Evolutionary conservation across 768 basidiomycete species (phyloP).

Genomic region (Ephemerocybe angulata): DNA sequence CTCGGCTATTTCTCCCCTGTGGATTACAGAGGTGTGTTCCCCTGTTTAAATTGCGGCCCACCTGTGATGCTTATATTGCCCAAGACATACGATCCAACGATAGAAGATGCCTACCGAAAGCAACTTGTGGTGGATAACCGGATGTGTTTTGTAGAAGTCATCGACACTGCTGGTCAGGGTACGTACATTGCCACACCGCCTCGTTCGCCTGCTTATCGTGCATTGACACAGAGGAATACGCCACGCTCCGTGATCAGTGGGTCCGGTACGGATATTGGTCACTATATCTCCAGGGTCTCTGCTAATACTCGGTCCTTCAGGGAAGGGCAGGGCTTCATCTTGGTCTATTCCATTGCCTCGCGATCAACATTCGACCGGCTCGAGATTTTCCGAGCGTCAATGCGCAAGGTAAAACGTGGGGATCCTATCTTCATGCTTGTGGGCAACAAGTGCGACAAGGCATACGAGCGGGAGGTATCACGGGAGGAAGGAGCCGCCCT

Average conservation of each 20-base stretch:
- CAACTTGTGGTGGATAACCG: slow-evolving; percentile 91
- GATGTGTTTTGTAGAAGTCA: slow-evolving; percentile 95
- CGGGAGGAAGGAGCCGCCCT: slow-evolving; percentile 82
- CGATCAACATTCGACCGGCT: slow-evolving; percentile 87
- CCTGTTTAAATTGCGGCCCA: slow-evolving; percentile 2
- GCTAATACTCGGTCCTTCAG: slow-evolving; percentile 35
- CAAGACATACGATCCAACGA: slow-evolving; percentile 96
- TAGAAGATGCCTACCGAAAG: slow-evolving; percentile 97
- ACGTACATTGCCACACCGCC: slow-evolving; percentile 24
- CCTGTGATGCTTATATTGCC: not conserved
- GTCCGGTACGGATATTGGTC: slow-evolving; percentile 65
- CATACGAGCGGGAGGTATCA: slow-evolving; percentile 87
- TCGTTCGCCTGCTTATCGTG: slow-evolving; percentile 16
- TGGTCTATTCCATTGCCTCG: slow-evolving; percentile 96
- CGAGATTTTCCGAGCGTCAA: slow-evolving; percentile 85
- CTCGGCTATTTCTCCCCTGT: slow-evolving; percentile 6
- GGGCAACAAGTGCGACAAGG: slow-evolving; percentile 94
- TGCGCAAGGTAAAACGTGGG: slow-evolving; percentile 82
- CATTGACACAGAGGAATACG: slow-evolving; percentile 79
- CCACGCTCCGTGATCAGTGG: slow-evolving; percentile 96
- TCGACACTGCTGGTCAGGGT: slow-evolving; percentile 98
- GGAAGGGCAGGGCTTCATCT: slow-evolving; percentile 96
- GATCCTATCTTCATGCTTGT: slow-evolving; percentile 90
- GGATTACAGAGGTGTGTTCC: slow-evolving; percentile 49
- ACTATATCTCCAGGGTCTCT: slow-evolving; percentile 3